Base-by-base conservation (phyloP, 1,284 basidiomycete genomes). In the Irpex sp. region DNA sequence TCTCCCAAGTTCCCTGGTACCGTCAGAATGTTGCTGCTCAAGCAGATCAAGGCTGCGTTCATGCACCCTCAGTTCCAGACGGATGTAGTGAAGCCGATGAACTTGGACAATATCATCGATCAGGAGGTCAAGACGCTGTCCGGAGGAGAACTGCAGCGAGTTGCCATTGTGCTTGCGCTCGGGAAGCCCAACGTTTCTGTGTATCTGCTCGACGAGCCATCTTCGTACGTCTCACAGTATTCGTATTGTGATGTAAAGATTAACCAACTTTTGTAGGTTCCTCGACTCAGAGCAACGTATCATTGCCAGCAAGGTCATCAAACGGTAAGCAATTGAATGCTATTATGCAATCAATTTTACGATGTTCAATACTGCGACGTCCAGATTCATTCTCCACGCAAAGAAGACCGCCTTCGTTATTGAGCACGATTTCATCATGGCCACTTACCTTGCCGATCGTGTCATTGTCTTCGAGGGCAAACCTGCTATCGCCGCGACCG, bases 221-320 rank as follows among this genome's bases (percentile, higher is more conserved):
- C 85, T 78, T 85, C 83, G 86, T 85, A 68, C 67, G 79, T 78
- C 8, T 40, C 47, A 11, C 49, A 59, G 47, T 44, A 44, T 8
- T 15, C 58, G 13, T 19, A 59, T 26, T 57, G 40, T 52, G 51
- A 38, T 15, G 49, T 58, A 17, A 59, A 36, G 37, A 17, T 26
- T 65, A 34, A 57, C 48, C 40, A 11, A 19, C 19, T 61, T 6
- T 67, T 54, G 66, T 67, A 92, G 91, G 75, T 95, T 96, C 88
- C 82, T 98, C 72, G 96, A 98, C 76, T 97, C 96, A 40, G 96
- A 98, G 76, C 96, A 98, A 77, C 96, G 96, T 89, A 98, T 98
- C 75, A 92, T 95, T 68, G 93, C 96, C 5, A 91, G 91, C 74
- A 96, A 97, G 75, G 94, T 98, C 72, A 98, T 98, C 81, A 98